These are phyloP conservation scores for Dactylonectria macrodidyma DNA, from an alignment of 2,329 filamentous ascomycete genomes.

Conservation along the genomic window DNA sequence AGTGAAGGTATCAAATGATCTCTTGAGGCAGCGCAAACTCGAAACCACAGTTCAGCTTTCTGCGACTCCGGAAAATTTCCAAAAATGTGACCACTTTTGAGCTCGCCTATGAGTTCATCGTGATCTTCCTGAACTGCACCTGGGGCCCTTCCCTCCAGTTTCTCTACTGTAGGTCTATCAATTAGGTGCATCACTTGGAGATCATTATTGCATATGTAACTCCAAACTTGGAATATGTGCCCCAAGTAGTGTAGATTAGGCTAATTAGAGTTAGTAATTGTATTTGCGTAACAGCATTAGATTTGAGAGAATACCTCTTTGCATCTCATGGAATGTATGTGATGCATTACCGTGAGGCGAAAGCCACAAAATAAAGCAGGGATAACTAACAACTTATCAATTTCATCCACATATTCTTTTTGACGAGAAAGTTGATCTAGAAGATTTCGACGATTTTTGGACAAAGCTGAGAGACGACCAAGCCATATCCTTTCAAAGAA, in stretches of 20 bases:
- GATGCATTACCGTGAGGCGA: conserved; percentile 1
- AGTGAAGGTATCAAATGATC: conserved; percentile 53
- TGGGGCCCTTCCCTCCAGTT: conserved; percentile 51
- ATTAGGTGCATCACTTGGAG: conserved; percentile 46
- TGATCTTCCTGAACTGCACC: conserved; percentile 45
- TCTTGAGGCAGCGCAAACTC: conserved; percentile 39
- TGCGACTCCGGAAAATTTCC: conserved; percentile 48
- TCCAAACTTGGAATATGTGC: conserved; percentile 52
- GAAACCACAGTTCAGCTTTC: conserved; percentile 49
- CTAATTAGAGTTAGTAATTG: background rate
- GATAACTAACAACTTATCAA: conserved; percentile 48
- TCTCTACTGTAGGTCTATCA: conserved; percentile 50
- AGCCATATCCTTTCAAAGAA: conserved; percentile 43
- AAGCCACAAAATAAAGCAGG: conserved; percentile 5
- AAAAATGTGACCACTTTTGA: conserved; percentile 52
- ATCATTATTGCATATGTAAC: conserved; percentile 48
- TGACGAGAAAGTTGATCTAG: conserved; percentile 47
- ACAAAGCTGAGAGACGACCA: conserved; percentile 43
- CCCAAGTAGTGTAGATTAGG: conserved; percentile 29
- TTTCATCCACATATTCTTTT: conserved; percentile 45
- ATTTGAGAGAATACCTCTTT: conserved; percentile 1
- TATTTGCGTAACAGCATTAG: background rate
- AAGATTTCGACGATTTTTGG: conserved; percentile 39
- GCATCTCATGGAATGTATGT: background rate
- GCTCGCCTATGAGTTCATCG: conserved; percentile 42